Evolutionary conservation across 2,329 filamentous ascomycete species (phyloP), one percentile per base, ranked within the genome.

Genomic region (Hyphodiscus sp.): DNA sequence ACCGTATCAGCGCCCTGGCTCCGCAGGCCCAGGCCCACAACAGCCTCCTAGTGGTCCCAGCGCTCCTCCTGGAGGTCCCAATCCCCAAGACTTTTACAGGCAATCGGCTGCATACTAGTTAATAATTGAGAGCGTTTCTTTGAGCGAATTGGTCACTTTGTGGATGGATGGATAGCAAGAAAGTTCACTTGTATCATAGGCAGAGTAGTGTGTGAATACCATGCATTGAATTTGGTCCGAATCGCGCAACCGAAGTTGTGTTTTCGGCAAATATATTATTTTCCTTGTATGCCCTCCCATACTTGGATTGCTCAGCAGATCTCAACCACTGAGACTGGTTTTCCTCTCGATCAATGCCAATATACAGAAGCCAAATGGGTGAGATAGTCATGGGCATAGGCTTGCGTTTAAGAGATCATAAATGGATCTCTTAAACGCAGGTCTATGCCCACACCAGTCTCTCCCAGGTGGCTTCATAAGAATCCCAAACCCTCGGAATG

Each of bases 21-120:
- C 58, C 38, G 47, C 61, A 45, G 63, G 65, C 8, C 23, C 23
- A 26, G 23, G 23, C 8, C 23, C 23, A 41, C 61, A 61, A 2
- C 53, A 55, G 19, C 51, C 59, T 56, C 41, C 64, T 29, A 68
- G 71, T 33, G 74, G 70, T 10, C 74, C 75, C 1, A 78, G 74
- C 54, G 77, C 75, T 4, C 77, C 78, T 15, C 62, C 63, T 15
- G 62, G 59, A 5, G 38, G 33, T 19, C 47, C 44, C 9, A 63
- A 57, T 20, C 60, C 65, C 3, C 74, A 73, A 11, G 80, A 82
- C 64, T 83, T 80, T 62, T 83, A 83, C 63, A 71, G 79, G 47
- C 74, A 77, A 59, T 68, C 64, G 52, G 64, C 70, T 26, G 65
- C 67, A 16, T 69, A 68, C 52, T 69, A 51, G 48, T 38, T 44